phyloP scores from a whole-genome alignment of 75 land plant species.

The Azolla pinnata region DNA sequence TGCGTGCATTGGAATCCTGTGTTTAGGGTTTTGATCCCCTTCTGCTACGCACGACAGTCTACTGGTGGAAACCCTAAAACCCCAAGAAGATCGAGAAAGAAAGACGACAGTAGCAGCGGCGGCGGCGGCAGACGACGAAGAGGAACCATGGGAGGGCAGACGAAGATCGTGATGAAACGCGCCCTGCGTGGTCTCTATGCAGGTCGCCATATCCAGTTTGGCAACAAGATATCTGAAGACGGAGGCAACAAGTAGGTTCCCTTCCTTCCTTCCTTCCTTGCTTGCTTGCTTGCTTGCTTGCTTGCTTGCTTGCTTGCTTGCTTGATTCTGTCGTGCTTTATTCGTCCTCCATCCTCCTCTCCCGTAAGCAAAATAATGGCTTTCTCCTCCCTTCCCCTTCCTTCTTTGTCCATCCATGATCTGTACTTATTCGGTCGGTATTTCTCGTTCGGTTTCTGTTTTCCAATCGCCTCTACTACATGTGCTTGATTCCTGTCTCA shows the following conservation, averaged over 20 bases:
- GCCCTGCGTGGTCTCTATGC: slow-evolving; percentile 85
- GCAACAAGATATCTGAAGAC: slow-evolving; percentile 81
- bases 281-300: too few relatives aligned
- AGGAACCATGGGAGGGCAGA: background rate
- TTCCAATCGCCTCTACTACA: too few relatives aligned
- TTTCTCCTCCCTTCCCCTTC: too few relatives aligned
- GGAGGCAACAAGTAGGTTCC: slow-evolving; percentile 87
- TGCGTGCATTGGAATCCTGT: background rate
- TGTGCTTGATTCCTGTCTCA: too few relatives aligned
- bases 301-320: too few relatives aligned
- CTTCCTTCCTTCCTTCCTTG: too few relatives aligned
- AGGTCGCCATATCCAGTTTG: slow-evolving; percentile 91
- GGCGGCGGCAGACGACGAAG: background rate
- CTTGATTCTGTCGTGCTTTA: too few relatives aligned
- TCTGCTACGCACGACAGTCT: background rate
- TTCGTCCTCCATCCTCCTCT: too few relatives aligned
- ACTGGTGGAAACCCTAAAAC: background rate
- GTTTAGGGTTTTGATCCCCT: background rate
- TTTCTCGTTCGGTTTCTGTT: too few relatives aligned
- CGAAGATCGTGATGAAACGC: slow-evolving; percentile 65
- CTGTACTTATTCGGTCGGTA: too few relatives aligned
- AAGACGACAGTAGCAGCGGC: background rate
- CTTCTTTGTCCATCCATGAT: too few relatives aligned
- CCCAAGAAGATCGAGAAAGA: background rate
- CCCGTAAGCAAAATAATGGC: too few relatives aligned